Evolutionary conservation across 495 filamentous ascomycete genomes (phyloP).

Genomic region (Penicillium goetzii): DNA sequence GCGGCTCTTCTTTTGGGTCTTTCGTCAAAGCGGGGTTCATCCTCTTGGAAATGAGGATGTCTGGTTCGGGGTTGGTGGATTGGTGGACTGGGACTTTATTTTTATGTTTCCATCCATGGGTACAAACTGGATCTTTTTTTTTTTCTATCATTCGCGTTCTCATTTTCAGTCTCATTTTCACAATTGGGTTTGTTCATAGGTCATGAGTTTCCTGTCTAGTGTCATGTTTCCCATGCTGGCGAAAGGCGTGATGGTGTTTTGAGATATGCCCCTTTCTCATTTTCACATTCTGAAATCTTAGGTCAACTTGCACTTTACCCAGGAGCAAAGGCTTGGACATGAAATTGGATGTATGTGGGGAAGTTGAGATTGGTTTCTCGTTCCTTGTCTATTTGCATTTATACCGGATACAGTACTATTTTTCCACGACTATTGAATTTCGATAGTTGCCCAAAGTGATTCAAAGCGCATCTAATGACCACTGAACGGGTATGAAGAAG

Average conservation of each 20-base stretch:
- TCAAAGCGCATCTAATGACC: no score
- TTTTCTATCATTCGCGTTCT: not conserved
- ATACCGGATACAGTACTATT: not conserved
- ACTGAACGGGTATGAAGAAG: no score
- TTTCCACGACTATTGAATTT: not conserved
- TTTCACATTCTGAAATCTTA: not conserved
- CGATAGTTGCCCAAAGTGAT: no score
- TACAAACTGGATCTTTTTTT: not conserved
- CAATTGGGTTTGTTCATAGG: slow-evolving; percentile 4
- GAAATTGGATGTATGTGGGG: not conserved
- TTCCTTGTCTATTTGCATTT: not conserved
- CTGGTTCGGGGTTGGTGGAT: slow-evolving; percentile 2
- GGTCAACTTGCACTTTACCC: no score
- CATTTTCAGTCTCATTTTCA: not conserved
- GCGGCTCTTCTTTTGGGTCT: not conserved
- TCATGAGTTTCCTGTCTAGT: not conserved
- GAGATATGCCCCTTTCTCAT: not conserved
- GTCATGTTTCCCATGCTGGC: slow-evolving; percentile 10
- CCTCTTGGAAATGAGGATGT: slow-evolving; percentile 7
- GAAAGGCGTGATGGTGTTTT: slow-evolving; percentile 21
- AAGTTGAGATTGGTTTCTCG: not conserved
- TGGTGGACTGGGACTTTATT: not conserved
- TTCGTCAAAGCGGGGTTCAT: not conserved
- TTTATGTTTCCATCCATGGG: slow-evolving; percentile 1
- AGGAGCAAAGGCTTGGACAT: not conserved